Evolutionary conservation across 2,329 filamentous ascomycete genomes (phyloP).

Genomic region (Fusarium sacchari): DNA sequence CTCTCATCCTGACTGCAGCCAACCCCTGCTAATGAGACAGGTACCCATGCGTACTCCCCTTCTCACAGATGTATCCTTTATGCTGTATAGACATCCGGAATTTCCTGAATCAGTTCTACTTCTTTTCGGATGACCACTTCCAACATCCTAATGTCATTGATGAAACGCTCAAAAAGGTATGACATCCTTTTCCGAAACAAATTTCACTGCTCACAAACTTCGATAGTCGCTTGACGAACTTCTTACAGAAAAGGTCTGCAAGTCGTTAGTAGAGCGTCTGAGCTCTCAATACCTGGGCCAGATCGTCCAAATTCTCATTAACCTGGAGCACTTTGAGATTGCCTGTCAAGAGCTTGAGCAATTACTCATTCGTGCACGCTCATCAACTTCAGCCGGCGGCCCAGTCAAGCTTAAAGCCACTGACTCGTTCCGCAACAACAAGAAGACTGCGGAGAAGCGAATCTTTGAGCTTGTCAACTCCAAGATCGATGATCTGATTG

Average conservation of each 20-base stretch:
- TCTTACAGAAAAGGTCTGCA: conserved; percentile 91
- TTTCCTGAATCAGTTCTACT: conserved; percentile 97
- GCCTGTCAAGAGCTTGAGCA: conserved; percentile 91
- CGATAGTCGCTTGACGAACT: conserved; percentile 87
- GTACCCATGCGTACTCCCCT: conserved; percentile 94
- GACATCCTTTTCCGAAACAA: too few species aligned
- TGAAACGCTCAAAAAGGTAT: conserved; percentile 82
- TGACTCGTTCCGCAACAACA: conserved; percentile 85
- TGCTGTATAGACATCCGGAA: conserved; percentile 99
- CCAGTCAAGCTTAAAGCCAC: conserved; percentile 85
- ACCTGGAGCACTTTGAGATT: conserved; percentile 94
- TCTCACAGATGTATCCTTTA: conserved; percentile 98
- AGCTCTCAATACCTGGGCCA: conserved; percentile 95
- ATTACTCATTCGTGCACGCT: conserved; percentile 84
- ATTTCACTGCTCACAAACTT: background rate
- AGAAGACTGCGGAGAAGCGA: conserved; percentile 95
- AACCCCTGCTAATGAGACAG: conserved; percentile 53
- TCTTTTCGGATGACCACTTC: conserved; percentile 96
- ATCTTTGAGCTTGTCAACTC: conserved; percentile 99
- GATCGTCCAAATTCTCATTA: conserved; percentile 98
- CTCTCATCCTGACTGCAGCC: background rate
- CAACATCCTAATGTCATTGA: conserved; percentile 91
- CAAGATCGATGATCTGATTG: conserved; percentile 97
- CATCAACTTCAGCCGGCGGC: conserved; percentile 81
- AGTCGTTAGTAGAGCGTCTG: conserved; percentile 86